Conservation (phyloP, 768 basidiomycete species). For the Flagelloscypha sp. region DNA sequence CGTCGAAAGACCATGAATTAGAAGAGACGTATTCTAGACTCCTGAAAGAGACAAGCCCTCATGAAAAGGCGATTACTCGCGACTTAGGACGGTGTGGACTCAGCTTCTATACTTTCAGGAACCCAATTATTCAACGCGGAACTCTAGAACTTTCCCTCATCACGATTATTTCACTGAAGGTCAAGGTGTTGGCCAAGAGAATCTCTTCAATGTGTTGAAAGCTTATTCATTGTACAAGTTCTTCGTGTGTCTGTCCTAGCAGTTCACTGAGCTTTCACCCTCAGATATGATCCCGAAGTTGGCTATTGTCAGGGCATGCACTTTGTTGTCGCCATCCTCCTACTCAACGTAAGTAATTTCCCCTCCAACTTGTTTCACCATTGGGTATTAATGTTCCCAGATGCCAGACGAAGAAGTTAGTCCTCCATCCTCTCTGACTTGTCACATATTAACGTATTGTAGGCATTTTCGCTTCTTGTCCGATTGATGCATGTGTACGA, state of each 20-base stretch:
- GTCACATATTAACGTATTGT: no score
- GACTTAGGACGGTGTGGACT: slow-evolving; percentile 72
- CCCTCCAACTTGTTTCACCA: slow-evolving; percentile 1
- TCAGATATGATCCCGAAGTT: slow-evolving; percentile 82
- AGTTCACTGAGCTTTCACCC: slow-evolving; percentile 7
- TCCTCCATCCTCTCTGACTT: no score
- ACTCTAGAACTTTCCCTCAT: slow-evolving; percentile 82
- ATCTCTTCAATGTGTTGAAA: slow-evolving; percentile 94
- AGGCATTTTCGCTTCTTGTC: slow-evolving; percentile 91
- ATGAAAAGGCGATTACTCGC: slow-evolving; percentile 90
- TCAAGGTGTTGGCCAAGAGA: slow-evolving; percentile 93
- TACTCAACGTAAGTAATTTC: slow-evolving; percentile 81
- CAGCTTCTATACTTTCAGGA: slow-evolving; percentile 8
- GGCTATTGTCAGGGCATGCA: slow-evolving; percentile 98
- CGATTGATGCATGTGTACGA: slow-evolving; percentile 96
- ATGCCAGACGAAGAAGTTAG: slow-evolving; percentile 99
- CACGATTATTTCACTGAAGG: slow-evolving; percentile 94
- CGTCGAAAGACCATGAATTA: slow-evolving; percentile 84
- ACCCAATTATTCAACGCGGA: slow-evolving; percentile 7
- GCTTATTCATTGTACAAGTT: slow-evolving; percentile 88
- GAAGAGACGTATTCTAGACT: slow-evolving; percentile 77
- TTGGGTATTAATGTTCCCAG: slow-evolving; percentile 29
- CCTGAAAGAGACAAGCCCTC: slow-evolving; percentile 74
- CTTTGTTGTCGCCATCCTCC: slow-evolving; percentile 88
- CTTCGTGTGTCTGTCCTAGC: slow-evolving; percentile 1